A percentile compares a stretch with the other conserved stretches of the same genome.
phyloP scores from a whole-genome alignment of 139 green algal species.

The Bryopsis sp. region DNA sequence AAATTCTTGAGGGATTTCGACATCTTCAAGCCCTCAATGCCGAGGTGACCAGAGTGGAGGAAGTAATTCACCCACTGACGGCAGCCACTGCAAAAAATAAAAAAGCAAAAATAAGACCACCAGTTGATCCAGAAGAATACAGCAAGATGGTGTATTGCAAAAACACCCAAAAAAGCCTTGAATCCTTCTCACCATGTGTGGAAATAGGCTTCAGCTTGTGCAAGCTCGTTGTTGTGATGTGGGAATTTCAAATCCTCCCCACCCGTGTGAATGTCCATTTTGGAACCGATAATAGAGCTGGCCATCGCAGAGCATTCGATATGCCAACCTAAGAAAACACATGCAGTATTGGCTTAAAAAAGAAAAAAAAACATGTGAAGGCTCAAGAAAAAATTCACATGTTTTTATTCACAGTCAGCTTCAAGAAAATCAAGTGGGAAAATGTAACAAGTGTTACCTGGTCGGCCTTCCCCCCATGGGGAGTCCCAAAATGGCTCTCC shows the following conservation, averaged over 20 bases:
- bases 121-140: too few relatives aligned
- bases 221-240: conserved; percentile 98
- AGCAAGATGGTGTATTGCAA: too few relatives aligned
- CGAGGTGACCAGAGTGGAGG: conserved; percentile 88
- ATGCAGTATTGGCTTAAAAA: too few relatives aligned
- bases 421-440: too few relatives aligned
- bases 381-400: too few relatives aligned
- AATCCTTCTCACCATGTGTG: conserved; percentile 33
- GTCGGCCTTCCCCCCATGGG: conserved; percentile 79
- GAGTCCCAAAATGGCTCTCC: conserved; percentile 90
- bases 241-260: conserved; percentile 94
- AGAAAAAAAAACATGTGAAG: not conserved
- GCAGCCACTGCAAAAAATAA: conserved; percentile 44
- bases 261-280: conserved; percentile 90
- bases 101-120: conserved; percentile 4
- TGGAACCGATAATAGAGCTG: conserved; percentile 61
- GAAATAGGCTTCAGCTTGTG: conserved; percentile 81
- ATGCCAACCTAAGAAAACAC: conserved; percentile 91
- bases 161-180: not conserved
- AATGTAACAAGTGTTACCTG: too few relatives aligned
- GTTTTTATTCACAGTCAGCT: too few relatives aligned
- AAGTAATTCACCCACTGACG: conserved; percentile 98
- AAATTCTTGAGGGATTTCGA: conserved; percentile 99
- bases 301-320: conserved; percentile 99
- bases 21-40: conserved; percentile 98